Evolutionary conservation across 495 filamentous ascomycete genomes (phyloP), one percentile per base, ranked within the genome.

Genomic region (Platismatia glauca): DNA sequence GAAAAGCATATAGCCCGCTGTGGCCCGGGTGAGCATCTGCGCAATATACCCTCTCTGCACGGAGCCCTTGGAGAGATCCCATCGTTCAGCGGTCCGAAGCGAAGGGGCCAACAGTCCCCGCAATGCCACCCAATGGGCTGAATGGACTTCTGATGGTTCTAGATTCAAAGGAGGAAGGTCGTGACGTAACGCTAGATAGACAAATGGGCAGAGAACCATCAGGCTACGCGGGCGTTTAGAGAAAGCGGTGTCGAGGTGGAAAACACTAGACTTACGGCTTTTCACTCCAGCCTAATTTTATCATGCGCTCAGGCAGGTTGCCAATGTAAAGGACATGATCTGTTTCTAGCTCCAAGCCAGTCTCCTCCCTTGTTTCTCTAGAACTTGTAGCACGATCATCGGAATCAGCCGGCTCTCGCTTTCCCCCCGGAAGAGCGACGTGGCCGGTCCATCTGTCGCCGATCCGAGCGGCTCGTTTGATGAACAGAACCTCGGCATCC

Each of bases 391-490:
- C 81, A 64, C 76, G 71, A 69, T 91, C 89, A 68, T 84, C 76
- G 37, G 67, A 78, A 77, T 92, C 89, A 57, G 81, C 81, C 0
- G 83, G 81, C 64, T 92, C 89, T 66, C 84, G 73, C 66, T 84
- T 87, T 6, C 89, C 89, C 29, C 89, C 89, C 0, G 89, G 89
- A 6, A 91, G 73, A 0, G 88, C 89, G 59, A 89, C 82, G 77
- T 91, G 87, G 48, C 85, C 82, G 1, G 82, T 88, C 89, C 89
- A 92, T 57, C 86, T 77, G 71, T 92, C 89, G 7, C 87, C 87
- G 27, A 79, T 76, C 38, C 89, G 77, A 31, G 85, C 80, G 27
- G 89, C 84, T 52, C 89, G 77, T 71, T 91, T 91, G 71, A 92
- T 92, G 67, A 90, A 89, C 16, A 90, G 76, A 15, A 86, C 77